These are phyloP conservation scores for Rhodotorula sphaerocarpa DNA, from an alignment of 768 basidiomycete species.

Conservation along the genomic window DNA sequence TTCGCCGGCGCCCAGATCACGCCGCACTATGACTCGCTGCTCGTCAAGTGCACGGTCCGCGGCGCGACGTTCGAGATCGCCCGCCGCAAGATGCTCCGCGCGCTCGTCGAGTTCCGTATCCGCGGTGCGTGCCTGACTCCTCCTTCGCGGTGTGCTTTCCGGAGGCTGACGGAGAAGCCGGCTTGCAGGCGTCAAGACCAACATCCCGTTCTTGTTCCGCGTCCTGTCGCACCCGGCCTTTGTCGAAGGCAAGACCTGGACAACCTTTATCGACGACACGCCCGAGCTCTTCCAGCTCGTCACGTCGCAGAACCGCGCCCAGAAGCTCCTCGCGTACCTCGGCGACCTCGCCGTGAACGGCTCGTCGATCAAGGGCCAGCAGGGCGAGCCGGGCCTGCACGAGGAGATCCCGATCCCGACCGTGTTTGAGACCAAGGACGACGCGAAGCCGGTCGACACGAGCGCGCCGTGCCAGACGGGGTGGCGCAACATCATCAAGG, in stretches of 20 bases:
- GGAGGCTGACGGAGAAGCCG: no score
- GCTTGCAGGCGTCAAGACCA: slow-evolving; percentile 57
- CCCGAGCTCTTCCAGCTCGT: slow-evolving; percentile 99
- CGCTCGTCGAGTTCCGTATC: slow-evolving; percentile 98
- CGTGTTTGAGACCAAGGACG: slow-evolving; percentile 68
- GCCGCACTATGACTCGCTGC: slow-evolving; percentile 96
- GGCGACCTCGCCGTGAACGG: slow-evolving; percentile 98
- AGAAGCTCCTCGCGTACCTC: slow-evolving; percentile 91
- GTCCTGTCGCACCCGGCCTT: slow-evolving; percentile 93
- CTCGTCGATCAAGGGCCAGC: slow-evolving; percentile 92
- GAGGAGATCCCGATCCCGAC: slow-evolving; percentile 75
- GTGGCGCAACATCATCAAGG: slow-evolving; percentile 98
- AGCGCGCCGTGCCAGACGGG: slow-evolving; percentile 74
- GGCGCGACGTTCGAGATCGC: slow-evolving; percentile 99
- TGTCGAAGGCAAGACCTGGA: slow-evolving; percentile 96
- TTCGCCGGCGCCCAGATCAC: slow-evolving; percentile 99
- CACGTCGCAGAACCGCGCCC: slow-evolving; percentile 93
- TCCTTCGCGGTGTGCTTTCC: background rate
- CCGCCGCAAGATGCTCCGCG: slow-evolving; percentile 96
- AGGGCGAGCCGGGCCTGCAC: slow-evolving; percentile 87
- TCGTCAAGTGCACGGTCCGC: slow-evolving; percentile 91
- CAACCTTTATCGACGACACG: slow-evolving; percentile 99
- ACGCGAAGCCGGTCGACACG: slow-evolving; percentile 64
- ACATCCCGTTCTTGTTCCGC: slow-evolving; percentile 98
- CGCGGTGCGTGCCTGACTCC: slow-evolving; percentile 68